These are phyloP conservation scores for Whalleya microplaca DNA, from an alignment of 2,329 filamentous ascomycete species.

Conservation along the genomic window DNA sequence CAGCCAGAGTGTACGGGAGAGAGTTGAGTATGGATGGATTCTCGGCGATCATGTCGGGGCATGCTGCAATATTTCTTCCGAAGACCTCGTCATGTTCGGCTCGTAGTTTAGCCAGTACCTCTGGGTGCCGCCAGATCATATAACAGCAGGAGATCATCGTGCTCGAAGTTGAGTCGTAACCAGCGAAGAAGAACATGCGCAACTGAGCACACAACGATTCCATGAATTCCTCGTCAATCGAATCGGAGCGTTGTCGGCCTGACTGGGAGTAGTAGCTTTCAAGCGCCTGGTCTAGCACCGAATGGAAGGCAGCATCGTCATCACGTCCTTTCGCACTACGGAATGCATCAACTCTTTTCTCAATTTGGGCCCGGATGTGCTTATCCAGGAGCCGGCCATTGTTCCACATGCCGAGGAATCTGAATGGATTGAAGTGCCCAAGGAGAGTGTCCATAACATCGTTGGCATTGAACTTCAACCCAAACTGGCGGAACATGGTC, in stretches of 20 bases:
- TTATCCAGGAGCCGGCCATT: slow-evolving; percentile 37
- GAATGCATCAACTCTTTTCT: slow-evolving; percentile 28
- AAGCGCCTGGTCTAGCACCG: slow-evolving; percentile 40
- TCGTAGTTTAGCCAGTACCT: slow-evolving; percentile 34
- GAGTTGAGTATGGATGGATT: slow-evolving; percentile 53
- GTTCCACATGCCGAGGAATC: slow-evolving; percentile 35
- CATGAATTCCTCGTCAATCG: slow-evolving; percentile 34
- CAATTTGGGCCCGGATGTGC: slow-evolving; percentile 35
- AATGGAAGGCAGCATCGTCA: slow-evolving; percentile 30
- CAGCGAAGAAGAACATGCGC: slow-evolving; percentile 43
- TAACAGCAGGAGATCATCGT: slow-evolving; percentile 38
- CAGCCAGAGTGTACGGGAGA: slow-evolving; percentile 56
- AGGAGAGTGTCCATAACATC: slow-evolving; percentile 33
- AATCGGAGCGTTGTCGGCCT: slow-evolving; percentile 19
- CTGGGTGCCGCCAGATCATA: slow-evolving; percentile 36
- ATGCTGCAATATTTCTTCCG: slow-evolving; percentile 44
- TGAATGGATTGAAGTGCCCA: slow-evolving; percentile 36
- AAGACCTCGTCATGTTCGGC: slow-evolving; percentile 57
- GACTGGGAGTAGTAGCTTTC: slow-evolving; percentile 36
- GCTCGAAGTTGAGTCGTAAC: slow-evolving; percentile 44
- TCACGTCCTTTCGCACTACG: slow-evolving; percentile 25
- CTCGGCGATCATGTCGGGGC: slow-evolving; percentile 43
- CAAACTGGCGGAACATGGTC: slow-evolving; percentile 35
- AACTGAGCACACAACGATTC: slow-evolving; percentile 37
- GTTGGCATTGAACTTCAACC: slow-evolving; percentile 32